Conservation (phyloP, 768 basidiomycete genomes). For the Austroboletus festivus region DNA sequence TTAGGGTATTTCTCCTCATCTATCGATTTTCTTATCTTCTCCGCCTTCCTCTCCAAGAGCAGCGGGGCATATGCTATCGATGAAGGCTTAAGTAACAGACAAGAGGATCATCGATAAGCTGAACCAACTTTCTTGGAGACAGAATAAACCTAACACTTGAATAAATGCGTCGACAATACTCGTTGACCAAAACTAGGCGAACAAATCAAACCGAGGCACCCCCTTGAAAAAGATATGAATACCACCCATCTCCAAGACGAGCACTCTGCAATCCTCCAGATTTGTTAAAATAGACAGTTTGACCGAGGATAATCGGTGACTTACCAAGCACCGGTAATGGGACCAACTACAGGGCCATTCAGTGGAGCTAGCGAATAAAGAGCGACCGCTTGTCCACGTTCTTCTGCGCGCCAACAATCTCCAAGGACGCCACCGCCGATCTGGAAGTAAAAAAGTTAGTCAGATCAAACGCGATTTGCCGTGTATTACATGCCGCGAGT, state of each 20-base stretch:
- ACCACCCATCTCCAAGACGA: constrained; percentile 73
- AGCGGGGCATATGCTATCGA: constrained; percentile 35
- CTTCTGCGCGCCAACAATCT: constrained; percentile 59
- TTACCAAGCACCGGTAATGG: constrained; percentile 58
- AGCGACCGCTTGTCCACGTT: constrained; percentile 61
- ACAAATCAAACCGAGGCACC: neutral
- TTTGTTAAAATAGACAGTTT: neutral
- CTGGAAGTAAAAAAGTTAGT: constrained; percentile 11
- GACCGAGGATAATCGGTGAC: constrained; percentile 1
- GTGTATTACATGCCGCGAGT: constrained; percentile 40
- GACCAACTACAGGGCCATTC: constrained; percentile 65
- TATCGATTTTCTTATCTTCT: constrained; percentile 39
- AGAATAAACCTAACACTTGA: constrained; percentile 54
- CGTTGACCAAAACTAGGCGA: constrained; percentile 60
- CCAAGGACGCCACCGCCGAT: constrained; percentile 67
- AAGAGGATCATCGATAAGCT: neutral
- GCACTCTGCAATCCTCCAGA: constrained; percentile 48
- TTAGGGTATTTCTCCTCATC: constrained; percentile 44
- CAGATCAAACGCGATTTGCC: neutral
- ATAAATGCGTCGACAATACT: constrained; percentile 53
- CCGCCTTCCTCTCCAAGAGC: constrained; percentile 51
- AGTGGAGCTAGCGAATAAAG: constrained; percentile 65
- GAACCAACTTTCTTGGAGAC: constrained; percentile 59
- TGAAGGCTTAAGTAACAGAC: constrained; percentile 17
- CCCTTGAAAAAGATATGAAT: neutral